Conservation (phyloP, 495 filamentous ascomycete species). For the Penicillium argentinense region DNA sequence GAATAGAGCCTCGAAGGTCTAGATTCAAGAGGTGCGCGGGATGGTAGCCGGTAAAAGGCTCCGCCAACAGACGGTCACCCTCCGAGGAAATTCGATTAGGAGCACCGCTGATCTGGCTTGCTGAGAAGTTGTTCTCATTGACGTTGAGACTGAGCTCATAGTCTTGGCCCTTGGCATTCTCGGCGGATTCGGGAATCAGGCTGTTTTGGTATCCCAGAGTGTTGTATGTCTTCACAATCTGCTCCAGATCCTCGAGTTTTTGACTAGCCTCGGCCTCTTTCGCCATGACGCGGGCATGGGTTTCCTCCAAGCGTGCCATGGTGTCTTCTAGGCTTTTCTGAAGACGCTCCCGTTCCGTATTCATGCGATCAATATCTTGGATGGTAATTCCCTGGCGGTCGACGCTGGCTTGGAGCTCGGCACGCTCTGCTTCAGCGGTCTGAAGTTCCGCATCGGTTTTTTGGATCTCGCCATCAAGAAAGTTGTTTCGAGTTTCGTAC, state of each 20-base stretch:
- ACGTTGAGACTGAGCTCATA: slow-evolving; percentile 80
- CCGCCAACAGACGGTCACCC: slow-evolving; percentile 70
- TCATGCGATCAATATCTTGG: slow-evolving; percentile 98
- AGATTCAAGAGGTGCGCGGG: slow-evolving; percentile 82
- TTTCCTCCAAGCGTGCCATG: slow-evolving; percentile 70
- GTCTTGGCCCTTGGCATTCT: slow-evolving; percentile 79
- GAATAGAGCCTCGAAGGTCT: slow-evolving; percentile 79
- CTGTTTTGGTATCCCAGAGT: slow-evolving; percentile 90
- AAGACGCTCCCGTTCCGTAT: slow-evolving; percentile 85
- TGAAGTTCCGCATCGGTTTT: slow-evolving; percentile 75
- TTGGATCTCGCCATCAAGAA: slow-evolving; percentile 75
- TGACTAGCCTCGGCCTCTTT: slow-evolving; percentile 79
- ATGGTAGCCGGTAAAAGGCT: slow-evolving; percentile 81
- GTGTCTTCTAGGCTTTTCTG: slow-evolving; percentile 81
- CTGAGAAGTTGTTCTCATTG: slow-evolving; percentile 72
- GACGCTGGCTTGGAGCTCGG: slow-evolving; percentile 77
- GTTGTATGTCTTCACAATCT: slow-evolving; percentile 85
- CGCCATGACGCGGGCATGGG: slow-evolving; percentile 75
- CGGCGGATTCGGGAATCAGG: slow-evolving; percentile 78
- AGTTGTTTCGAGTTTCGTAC: slow-evolving; percentile 71
- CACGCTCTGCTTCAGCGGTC: slow-evolving; percentile 75
- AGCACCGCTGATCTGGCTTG: slow-evolving; percentile 66
- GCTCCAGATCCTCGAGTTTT: slow-evolving; percentile 86
- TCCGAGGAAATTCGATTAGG: slow-evolving; percentile 50
- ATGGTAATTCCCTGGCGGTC: slow-evolving; percentile 92